Conservation (phyloP, 2,329 filamentous ascomycete species). For the Penicillium sp. region DNA sequence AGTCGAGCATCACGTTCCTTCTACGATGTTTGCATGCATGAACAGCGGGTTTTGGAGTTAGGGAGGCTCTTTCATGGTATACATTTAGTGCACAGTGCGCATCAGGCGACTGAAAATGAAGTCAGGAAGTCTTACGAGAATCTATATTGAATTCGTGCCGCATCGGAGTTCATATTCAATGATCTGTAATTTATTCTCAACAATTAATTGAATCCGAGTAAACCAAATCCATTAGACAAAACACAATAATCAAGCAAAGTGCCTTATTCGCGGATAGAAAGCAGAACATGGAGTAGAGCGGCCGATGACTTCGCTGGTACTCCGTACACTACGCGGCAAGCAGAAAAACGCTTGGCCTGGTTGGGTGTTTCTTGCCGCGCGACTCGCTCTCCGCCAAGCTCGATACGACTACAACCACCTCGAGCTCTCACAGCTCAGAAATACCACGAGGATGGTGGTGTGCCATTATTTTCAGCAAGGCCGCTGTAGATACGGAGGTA, state of each 20-base stretch:
- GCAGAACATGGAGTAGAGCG: neutral
- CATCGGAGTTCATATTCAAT: neutral
- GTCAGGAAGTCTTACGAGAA: neutral
- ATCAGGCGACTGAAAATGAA: neutral
- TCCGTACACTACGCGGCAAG: too few relatives aligned
- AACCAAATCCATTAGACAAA: neutral
- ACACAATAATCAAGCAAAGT: neutral
- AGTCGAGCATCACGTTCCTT: neutral
- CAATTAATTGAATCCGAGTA: neutral
- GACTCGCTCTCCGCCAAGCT: neutral
- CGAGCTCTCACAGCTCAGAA: neutral
- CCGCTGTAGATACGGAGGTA: conserved; percentile 63
- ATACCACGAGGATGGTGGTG: conserved; percentile 39
- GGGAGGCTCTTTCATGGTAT: neutral
- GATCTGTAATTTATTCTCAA: neutral
- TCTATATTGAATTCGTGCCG: neutral
- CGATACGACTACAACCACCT: neutral
- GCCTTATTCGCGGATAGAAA: too few relatives aligned
- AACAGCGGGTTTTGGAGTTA: neutral
- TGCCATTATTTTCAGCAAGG: conserved; percentile 65
- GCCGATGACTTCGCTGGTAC: neutral
- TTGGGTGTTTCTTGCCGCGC: neutral
- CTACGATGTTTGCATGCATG: neutral
- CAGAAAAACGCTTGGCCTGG: neutral
- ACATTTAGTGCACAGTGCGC: neutral